Evolutionary conservation across 129 eudicot species (phyloP), one percentile per base, ranked within the genome.

Genomic region (Tagetes erecta): DNA sequence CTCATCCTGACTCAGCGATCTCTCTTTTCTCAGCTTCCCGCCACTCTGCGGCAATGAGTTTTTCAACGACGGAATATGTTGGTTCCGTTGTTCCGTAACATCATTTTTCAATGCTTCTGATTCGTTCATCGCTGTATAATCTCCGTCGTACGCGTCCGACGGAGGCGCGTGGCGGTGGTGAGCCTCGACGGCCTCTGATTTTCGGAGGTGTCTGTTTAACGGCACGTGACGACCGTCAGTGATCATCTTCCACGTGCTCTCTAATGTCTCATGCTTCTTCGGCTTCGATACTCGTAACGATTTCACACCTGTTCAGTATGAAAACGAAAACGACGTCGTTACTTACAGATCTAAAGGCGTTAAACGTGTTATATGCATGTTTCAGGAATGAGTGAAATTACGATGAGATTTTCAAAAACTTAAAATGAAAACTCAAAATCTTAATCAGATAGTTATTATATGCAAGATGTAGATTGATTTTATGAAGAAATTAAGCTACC

Each of bases 1-100:
- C 88, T 92, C 97, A 68, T 88, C 97, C 53, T 87, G 93, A 67
- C 96, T 79, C 89, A 62, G 80, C 39, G 93, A 89, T 41, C 89
- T 84, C 52, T 92, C 97, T 69, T 83, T 92, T 62, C 79, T 72
- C 60, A 91, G 73, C 84, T 40, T 88, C 80, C 79, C 59, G 36
- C 85, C 72, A 8, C 75, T 35, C 8, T 59, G 51, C 64, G 86
- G 58, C 60, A 78, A 55, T 7, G 74, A 52, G 62, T 55, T 74
- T 7, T 59, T 55, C 44, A 53, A 41, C 10, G 47, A 34, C 63
- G 40, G 7, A 53, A 50, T 38, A 45, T 52, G 77, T 50, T 72
- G 82, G 66, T 77, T 84, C 59, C 27, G 67, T 67, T 20, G 37
- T 11, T 34, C 58, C 5, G 44, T 78, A 34, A 83, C 84, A 73